A percentile compares a stretch with the other conserved stretches of the same genome.
Conservation (phyloP, 345 rosid genomes). For the Noccaea bulbosa region DNA sequence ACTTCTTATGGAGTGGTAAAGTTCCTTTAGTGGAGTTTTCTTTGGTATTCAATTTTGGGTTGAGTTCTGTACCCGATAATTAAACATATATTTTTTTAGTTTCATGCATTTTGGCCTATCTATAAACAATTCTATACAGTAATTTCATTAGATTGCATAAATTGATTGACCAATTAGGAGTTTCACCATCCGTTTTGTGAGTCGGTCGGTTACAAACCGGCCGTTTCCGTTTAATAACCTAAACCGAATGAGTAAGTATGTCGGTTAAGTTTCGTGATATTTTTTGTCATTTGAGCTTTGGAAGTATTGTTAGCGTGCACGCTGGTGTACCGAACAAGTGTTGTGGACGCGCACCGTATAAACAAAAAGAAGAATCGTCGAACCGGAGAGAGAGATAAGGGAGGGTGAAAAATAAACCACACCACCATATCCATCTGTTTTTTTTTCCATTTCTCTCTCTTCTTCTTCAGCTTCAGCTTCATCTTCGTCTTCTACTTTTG, state of each 20-base stretch:
- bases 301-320: conserved; percentile 35
- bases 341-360: conserved; percentile 33
- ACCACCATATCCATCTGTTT: conserved; percentile 38
- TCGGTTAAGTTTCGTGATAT: conserved; percentile 34
- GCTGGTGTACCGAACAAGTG: conserved; percentile 33
- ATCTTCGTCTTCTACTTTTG: neutral
- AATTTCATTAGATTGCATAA: neutral
- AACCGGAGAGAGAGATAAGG: conserved; percentile 41
- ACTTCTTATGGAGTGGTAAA: conserved; percentile 9
- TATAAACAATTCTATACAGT: neutral
- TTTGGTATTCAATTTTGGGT: conserved; percentile 11
- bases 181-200: neutral
- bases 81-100: neutral
- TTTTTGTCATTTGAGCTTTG: neutral
- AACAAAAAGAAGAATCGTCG: conserved; percentile 24
- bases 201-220: neutral
- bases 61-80: conserved; percentile 2
- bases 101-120: neutral
- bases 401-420: conserved; percentile 31
- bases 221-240: neutral
- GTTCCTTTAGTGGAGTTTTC: conserved; percentile 3
- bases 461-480: conserved; percentile 3
- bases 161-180: neutral
- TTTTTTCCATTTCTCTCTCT: conserved; percentile 24
- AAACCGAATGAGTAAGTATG: conserved; percentile 26